Percentiles rank a stretch among this genome's conserved stretches.
These are phyloP conservation scores for Beauveria pseudobassiana DNA, from an alignment of 2,329 filamentous ascomycete species.

Conservation along the genomic window DNA sequence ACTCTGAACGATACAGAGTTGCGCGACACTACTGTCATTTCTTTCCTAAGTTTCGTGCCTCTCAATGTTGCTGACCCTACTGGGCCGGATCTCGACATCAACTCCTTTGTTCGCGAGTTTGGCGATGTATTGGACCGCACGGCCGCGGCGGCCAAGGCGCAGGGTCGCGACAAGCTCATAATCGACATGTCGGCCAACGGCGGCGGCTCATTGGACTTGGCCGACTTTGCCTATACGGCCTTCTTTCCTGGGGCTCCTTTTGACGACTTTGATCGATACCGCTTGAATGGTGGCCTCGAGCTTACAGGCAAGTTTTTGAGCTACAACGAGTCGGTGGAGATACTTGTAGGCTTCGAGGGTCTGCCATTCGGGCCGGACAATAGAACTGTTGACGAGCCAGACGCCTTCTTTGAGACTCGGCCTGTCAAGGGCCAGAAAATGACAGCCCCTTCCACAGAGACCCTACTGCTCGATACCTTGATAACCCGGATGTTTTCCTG, in stretches of 20 bases:
- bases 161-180: slow-evolving; percentile 49
- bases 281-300: not conserved
- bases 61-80: not conserved
- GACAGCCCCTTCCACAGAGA: not conserved
- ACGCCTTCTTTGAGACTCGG: not conserved
- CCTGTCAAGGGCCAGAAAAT: not conserved
- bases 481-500: not conserved
- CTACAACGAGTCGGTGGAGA: not conserved
- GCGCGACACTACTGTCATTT: slow-evolving; percentile 20
- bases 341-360: not conserved
- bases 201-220: slow-evolving; percentile 35
- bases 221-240: slow-evolving; percentile 1
- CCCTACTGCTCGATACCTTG: not conserved
- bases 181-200: slow-evolving; percentile 54
- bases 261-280: slow-evolving; percentile 1
- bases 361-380: not conserved
- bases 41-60: slow-evolving; percentile 16
- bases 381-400: not conserved
- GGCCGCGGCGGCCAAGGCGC: slow-evolving; percentile 27
- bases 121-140: slow-evolving; percentile 24
- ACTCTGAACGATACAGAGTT: slow-evolving; percentile 18
- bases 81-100: slow-evolving; percentile 14
- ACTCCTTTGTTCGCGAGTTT: slow-evolving; percentile 27
- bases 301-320: not conserved
- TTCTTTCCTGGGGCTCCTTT: not conserved